Base-by-base conservation (phyloP, 768 basidiomycete genomes). In the Lyophyllum atratum region DNA sequence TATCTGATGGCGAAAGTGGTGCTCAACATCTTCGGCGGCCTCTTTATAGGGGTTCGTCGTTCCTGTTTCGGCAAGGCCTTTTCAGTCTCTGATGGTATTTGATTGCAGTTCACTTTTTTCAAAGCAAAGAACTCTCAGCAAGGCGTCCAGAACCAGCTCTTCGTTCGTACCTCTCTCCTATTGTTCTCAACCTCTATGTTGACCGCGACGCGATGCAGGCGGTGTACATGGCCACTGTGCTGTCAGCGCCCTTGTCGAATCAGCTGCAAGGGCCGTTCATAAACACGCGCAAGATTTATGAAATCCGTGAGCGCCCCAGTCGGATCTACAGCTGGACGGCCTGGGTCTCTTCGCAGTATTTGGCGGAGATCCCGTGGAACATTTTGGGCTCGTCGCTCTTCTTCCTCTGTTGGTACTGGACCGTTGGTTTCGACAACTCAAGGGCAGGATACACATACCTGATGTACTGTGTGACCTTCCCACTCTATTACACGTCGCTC, bases 361-460 rank as follows among this genome's bases (percentile, higher is more conserved):
- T 84, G 3, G 77, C 79, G 7, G 87, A 88, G 59, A 59, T 87
- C 2, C 86, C 86, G 0, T 87, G 85, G 83, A 87, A 87, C 59
- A 81, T 87, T 17, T 14, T 85, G 1, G 83, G 83, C 24, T 82
- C 86, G 0, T 74, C 79, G 0, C 45, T 90, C 5, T 85, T 84
- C 75, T 90, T 84, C 75, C 64, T 85, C 19, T 86, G 83, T 66
- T 90, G 87, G 87, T 90, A 80, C 67, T 89, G 85, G 84, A 86
- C 86, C 1, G 84, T 89, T 22, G 87, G 85, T 1, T 85, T 85
- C 65, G 74, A 75, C 2, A 74, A 64, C 6, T 74, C 77, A 12
- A 74, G 86, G 39, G 85, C 74, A 1, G 87, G 78, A 3, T 87
- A 80, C 68, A 84, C 82, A 1, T 87, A 81, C 68, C 75, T 89